Percentiles rank a stretch among this genome's conserved stretches.
Conservation (phyloP, 2,329 filamentous ascomycete genomes). For the Fusarium oxysporum region DNA sequence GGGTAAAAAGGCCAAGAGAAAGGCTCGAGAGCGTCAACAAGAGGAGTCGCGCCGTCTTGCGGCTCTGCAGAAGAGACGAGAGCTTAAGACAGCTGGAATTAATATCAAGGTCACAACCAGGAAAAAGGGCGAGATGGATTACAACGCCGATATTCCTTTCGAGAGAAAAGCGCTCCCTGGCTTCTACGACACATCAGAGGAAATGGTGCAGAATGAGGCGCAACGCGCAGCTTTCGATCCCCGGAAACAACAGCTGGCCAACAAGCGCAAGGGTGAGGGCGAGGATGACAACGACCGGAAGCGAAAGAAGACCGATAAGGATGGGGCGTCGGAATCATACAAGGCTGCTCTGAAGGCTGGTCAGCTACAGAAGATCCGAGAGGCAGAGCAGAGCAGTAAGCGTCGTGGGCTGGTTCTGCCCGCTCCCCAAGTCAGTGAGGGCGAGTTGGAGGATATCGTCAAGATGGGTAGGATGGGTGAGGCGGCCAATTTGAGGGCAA, state of each 20-base stretch:
- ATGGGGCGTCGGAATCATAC: constrained; percentile 79
- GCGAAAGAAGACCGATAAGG: constrained; percentile 89
- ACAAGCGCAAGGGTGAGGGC: constrained; percentile 95
- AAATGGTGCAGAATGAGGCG: constrained; percentile 82
- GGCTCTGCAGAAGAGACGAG: constrained; percentile 91
- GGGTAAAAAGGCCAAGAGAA: constrained; percentile 98
- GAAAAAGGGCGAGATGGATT: constrained; percentile 98
- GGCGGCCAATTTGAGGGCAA: constrained; percentile 79
- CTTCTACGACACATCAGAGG: constrained; percentile 93
- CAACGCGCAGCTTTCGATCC: constrained; percentile 90
- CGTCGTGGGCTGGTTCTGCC: constrained; percentile 85
- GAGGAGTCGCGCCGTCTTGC: constrained; percentile 94
- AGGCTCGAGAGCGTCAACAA: constrained; percentile 93
- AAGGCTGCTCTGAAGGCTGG: constrained; percentile 93
- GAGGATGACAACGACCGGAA: constrained; percentile 86
- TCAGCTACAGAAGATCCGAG: constrained; percentile 92
- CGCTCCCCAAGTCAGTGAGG: constrained; percentile 89
- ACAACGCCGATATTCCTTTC: constrained; percentile 98
- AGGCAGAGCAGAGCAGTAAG: constrained; percentile 97
- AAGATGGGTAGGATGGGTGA: constrained; percentile 98
- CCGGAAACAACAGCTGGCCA: constrained; percentile 87
- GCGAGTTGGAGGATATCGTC: constrained; percentile 95
- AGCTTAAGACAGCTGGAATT: constrained; percentile 97
- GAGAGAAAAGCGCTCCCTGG: constrained; percentile 90
- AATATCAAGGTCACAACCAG: constrained; percentile 94